These are phyloP conservation scores for Glycine soja DNA, from an alignment of 306 rosid genomes.

Conservation along the genomic window DNA sequence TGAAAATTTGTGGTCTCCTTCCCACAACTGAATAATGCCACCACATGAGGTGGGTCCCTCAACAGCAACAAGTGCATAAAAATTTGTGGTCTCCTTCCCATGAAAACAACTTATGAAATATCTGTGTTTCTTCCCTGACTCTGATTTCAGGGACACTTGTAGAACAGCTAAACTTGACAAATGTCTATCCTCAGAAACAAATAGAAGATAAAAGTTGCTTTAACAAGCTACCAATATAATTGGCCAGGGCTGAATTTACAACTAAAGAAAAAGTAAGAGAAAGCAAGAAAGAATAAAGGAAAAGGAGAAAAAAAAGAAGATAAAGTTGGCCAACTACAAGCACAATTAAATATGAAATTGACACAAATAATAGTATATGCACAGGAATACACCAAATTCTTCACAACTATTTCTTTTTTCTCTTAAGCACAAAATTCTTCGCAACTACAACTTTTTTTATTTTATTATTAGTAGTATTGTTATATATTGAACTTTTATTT, in stretches of 20 bases:
- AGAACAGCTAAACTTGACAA: conserved; percentile 35
- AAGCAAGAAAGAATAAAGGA: neutral
- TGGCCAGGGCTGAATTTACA: too few relatives aligned
- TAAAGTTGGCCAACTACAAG: neutral
- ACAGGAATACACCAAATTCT: too few relatives aligned
- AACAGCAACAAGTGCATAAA: conserved; percentile 38
- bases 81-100: conserved; percentile 48
- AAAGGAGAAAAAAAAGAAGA: neutral
- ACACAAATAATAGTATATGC: neutral
- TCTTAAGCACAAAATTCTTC: too few relatives aligned
- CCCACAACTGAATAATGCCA: conserved; percentile 21
- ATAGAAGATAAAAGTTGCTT: conserved; percentile 38
- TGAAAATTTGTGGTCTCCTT: conserved; percentile 54
- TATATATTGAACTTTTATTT: too few relatives aligned
- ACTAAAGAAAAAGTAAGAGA: too few relatives aligned
- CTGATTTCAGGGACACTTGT: conserved; percentile 11
- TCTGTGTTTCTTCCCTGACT: conserved; percentile 50
- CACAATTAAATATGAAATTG: neutral
- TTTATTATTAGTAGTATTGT: too few relatives aligned
- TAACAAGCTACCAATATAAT: neutral
- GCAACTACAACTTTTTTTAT: too few relatives aligned
- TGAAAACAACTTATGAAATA: conserved; percentile 49
- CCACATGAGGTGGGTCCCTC: conserved; percentile 59
- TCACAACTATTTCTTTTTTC: too few relatives aligned
- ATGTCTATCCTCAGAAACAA: conserved; percentile 19